Conservation (phyloP, 2,329 filamentous ascomycete genomes). For the Tolypocladium tropicale region DNA sequence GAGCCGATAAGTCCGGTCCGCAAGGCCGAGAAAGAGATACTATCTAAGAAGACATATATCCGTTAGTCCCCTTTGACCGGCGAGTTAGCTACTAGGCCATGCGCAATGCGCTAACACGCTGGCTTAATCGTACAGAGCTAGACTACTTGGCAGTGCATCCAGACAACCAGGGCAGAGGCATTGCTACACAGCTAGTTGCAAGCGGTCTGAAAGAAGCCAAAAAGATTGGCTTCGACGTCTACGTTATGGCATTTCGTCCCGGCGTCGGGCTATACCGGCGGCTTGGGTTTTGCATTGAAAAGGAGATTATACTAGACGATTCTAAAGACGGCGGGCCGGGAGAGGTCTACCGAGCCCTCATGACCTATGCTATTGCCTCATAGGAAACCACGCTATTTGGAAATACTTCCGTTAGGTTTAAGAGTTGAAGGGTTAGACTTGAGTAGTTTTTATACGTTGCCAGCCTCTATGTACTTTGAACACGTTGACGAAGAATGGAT, state of each 20-base stretch:
- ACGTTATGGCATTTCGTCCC: slow-evolving; percentile 2
- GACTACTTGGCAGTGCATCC: slow-evolving; percentile 19
- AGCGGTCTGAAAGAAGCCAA: slow-evolving; percentile 13
- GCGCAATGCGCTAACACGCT: slow-evolving; percentile 1
- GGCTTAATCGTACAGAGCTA: slow-evolving; percentile 5
- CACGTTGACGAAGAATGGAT: no score
- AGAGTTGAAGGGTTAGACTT: no score
- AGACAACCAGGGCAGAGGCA: slow-evolving; percentile 13
- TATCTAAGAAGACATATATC: slow-evolving; percentile 6
- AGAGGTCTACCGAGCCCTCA: slow-evolving; percentile 4
- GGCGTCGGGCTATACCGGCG: slow-evolving; percentile 1
- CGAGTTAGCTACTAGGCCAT: not conserved
- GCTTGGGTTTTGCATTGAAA: slow-evolving; percentile 2
- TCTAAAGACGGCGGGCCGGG: slow-evolving; percentile 1
- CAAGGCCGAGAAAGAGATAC: slow-evolving; percentile 3
- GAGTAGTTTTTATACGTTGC: no score
- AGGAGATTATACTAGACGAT: slow-evolving; percentile 1
- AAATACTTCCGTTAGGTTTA: no score
- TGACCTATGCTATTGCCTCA: slow-evolving; percentile 2
- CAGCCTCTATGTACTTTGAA: no score
- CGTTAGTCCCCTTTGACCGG: slow-evolving; percentile 5
- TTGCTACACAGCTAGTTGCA: slow-evolving; percentile 13
- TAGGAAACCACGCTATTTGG: not conserved
- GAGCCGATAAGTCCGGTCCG: slow-evolving; percentile 1
- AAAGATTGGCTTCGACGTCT: slow-evolving; percentile 13